Base-by-base conservation (phyloP, 2,329 filamentous ascomycete genomes). In the Paramyrothecium roridum region DNA sequence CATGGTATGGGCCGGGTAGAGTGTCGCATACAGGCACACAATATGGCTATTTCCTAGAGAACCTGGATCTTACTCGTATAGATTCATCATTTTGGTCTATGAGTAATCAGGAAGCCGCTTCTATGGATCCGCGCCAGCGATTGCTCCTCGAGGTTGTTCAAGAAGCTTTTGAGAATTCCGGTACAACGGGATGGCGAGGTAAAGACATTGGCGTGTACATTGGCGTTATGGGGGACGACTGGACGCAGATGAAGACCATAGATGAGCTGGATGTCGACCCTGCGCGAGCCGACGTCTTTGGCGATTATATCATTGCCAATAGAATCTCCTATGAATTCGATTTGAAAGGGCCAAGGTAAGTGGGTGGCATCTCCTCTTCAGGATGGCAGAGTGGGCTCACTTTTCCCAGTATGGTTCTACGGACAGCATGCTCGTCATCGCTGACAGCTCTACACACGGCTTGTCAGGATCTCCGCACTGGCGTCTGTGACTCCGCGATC, bases 291-390 rank as follows among this genome's bases (percentile, higher is more conserved):
- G 63, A 59, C 1, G 64, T 64, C 19, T 53, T 43, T n/a, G 59
- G 53, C 12, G 58, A 64, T 23, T 62, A 59, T 26, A 56, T 63
- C 3, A 52, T 70, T 10, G 50, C 61, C 17, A 69, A 70, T 54
- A 55, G 67, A n/a, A 53, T 70, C 3, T 59, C 60, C 20, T 62
- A 62, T 52, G 57, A 56, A 23, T 67, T 65, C 23, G 77, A 82
- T 56, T 69, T 83, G 50, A 68, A 72, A 50, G 80, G 81, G 0
- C 79, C 79, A 1, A 70, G 73, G 65, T 67, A n/a, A 22, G 58
- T 40, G 11, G 6, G n/a, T 20, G 46, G 12, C 43, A 47, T 50
- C n/a, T 34, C 11, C 20, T 3, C 20, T 48, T 22, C 46, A 8
- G 46, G 10, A 48, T 30, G 26, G 26, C n/a, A 48, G 21, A n/a